Conservation (phyloP, 2,329 filamentous ascomycete genomes). For the Beauveria bassiana region DNA sequence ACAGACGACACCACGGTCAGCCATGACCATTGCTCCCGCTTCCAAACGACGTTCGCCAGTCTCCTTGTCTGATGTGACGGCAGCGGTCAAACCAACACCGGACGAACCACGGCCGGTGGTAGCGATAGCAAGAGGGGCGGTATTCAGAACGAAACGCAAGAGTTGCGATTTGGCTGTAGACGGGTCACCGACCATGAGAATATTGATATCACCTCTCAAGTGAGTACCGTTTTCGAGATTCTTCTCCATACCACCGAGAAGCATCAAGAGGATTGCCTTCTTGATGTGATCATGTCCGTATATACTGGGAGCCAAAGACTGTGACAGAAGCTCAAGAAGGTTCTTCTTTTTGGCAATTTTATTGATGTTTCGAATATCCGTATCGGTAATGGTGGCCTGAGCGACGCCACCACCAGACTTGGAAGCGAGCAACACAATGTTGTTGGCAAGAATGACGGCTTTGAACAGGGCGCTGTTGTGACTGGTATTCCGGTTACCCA, state of each 20-base stretch:
- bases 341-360: slow-evolving; percentile 93
- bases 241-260: slow-evolving; percentile 94
- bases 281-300: slow-evolving; percentile 97
- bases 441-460: slow-evolving; percentile 88
- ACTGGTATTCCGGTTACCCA: slow-evolving; percentile 89
- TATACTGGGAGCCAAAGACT: slow-evolving; percentile 92
- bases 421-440: slow-evolving; percentile 87
- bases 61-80: slow-evolving; percentile 94
- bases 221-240: slow-evolving; percentile 97
- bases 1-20: slow-evolving; percentile 92
- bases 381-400: slow-evolving; percentile 86
- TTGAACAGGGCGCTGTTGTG: slow-evolving; percentile 91
- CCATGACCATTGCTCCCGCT: slow-evolving; percentile 97
- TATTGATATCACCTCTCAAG: slow-evolving; percentile 96
- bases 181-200: slow-evolving; percentile 97
- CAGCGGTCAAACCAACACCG: slow-evolving; percentile 93
- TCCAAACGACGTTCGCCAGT: slow-evolving; percentile 91
- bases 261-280: slow-evolving; percentile 91
- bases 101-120: slow-evolving; percentile 96
- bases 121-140: slow-evolving; percentile 89
- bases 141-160: slow-evolving; percentile 93
- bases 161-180: slow-evolving; percentile 99
- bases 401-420: slow-evolving; percentile 94
- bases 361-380: slow-evolving; percentile 97
- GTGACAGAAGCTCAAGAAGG: slow-evolving; percentile 84